Conservation (phyloP, 352 stramenopile genomes). For the Thalassiosira livingstoniorum region DNA sequence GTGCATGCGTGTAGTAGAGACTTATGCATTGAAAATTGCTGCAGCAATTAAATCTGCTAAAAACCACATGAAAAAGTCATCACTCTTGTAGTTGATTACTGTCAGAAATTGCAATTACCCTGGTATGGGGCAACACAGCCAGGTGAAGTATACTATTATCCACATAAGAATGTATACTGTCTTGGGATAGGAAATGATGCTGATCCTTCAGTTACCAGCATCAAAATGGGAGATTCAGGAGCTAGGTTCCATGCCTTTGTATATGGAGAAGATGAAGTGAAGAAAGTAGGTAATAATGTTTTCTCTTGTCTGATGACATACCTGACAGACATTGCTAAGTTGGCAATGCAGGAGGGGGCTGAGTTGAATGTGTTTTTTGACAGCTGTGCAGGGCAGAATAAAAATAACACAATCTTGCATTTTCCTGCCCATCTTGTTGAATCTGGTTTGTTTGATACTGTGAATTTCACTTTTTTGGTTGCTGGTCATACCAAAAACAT, state of each 20-base stretch:
- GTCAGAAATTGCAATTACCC: constrained; percentile 34
- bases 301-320: constrained; percentile 8
- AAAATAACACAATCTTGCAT: constrained; percentile 25
- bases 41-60: constrained; percentile 10
- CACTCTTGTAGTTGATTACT: constrained; percentile 27
- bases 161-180: constrained; percentile 33
- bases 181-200: constrained; percentile 29
- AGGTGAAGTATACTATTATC: constrained; percentile 33
- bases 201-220: background rate
- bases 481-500: constrained; percentile 35
- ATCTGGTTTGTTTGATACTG: constrained; percentile 9
- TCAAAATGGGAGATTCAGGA: background rate
- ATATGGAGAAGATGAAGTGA: constrained; percentile 12
- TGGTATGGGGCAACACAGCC: constrained; percentile 20
- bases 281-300: constrained; percentile 28
- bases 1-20: constrained; percentile 1
- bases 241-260: constrained; percentile 24
- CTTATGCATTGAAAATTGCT: constrained; percentile 8
- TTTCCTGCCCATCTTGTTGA: constrained; percentile 21
- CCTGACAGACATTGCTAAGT: background rate
- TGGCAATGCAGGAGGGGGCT: background rate
- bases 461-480: constrained; percentile 39
- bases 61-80: background rate
- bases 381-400: constrained; percentile 35
- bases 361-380: constrained; percentile 37